Base-by-base conservation (phyloP, 1,139 yeast genomes). In the Taphrina communis region DNA sequence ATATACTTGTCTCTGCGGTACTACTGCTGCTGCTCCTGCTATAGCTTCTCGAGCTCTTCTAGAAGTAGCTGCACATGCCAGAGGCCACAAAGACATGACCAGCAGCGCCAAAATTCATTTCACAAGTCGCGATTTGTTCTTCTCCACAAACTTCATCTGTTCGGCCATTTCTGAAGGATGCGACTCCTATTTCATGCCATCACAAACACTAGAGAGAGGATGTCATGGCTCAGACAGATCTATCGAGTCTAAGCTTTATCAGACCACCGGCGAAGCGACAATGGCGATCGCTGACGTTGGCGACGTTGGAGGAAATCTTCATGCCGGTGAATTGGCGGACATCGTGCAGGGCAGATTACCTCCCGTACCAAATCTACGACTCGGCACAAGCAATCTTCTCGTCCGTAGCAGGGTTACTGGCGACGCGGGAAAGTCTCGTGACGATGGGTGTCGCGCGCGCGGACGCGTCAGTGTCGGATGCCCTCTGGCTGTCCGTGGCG, bases 381-480 rank as follows among this genome's bases (percentile, higher is more conserved):
- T 78, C 81, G 21, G 69, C 78, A 21, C 81, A 79, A 70, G 81
- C 81, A 14, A 79, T 79, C 68, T 76, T 79, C 14, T 73, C 77
- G 53, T 76, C 80, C 12, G 78, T 79, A 52, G 80, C 80, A 2
- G 72, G 74, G n/a, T 70, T 79, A 56, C 74, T 79, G 65, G 81
- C 81, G 44, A 78, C 78, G 69, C 70, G 81, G 9, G 78, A 62
- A 38, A 17, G 53, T 7, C 71, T 78, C 44, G 71, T 74, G 39
- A 80, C 80, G 9, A 79, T 79, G 9, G 81, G 81, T 8, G 81
- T 79, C 5, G 81, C 81, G 36, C 80, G 79, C 69, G 76, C 75
- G 42, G 70, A 75, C n/a, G 80, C 81, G 1, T 76, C 80, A 14
- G 76, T 80, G 14, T 77, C 80, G 1, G 75, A 79, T 6, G 81